Evolutionary conservation across 2,329 filamentous ascomycete genomes (phyloP).

Genomic region (Claviceps africana): DNA sequence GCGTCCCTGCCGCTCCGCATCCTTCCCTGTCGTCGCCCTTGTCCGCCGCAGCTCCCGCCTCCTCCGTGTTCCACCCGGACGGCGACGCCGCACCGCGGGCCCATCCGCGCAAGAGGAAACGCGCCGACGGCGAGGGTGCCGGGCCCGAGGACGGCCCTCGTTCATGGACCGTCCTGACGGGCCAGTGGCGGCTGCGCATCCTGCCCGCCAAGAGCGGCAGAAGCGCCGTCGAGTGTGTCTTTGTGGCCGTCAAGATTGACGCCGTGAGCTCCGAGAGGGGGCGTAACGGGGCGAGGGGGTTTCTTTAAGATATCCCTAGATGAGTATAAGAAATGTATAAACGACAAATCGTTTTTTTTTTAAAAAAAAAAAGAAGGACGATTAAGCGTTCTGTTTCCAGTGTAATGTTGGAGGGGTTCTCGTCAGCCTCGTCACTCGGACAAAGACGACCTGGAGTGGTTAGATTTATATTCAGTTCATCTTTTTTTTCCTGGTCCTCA

Average conservation of each 20-base stretch:
- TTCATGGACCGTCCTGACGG: slow-evolving; percentile 51
- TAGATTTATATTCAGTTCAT: too few relatives aligned
- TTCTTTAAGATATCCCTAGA: slow-evolving; percentile 33
- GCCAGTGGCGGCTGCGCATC: slow-evolving; percentile 60
- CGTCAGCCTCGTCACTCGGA: too few relatives aligned
- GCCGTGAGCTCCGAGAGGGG: slow-evolving; percentile 51
- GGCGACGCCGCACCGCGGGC: slow-evolving; percentile 9
- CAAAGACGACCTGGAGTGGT: too few relatives aligned
- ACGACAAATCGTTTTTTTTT: too few relatives aligned
- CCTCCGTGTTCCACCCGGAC: slow-evolving; percentile 10
- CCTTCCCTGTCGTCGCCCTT: background rate
- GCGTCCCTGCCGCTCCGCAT: background rate
- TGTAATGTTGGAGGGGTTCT: too few relatives aligned
- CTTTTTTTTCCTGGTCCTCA: too few relatives aligned
- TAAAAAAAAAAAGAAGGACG: too few relatives aligned
- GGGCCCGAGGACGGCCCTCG: slow-evolving; percentile 17
- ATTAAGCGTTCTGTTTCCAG: too few relatives aligned
- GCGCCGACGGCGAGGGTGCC: slow-evolving; percentile 11
- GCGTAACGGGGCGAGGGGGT: slow-evolving; percentile 51
- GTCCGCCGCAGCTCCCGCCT: background rate
- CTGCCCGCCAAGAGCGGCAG: slow-evolving; percentile 37
- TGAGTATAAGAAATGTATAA: too few relatives aligned
- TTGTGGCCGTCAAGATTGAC: slow-evolving; percentile 65
- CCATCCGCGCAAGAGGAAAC: slow-evolving; percentile 31
- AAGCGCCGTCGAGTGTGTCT: slow-evolving; percentile 50